phyloP scores from a whole-genome alignment of 176 grass and related monocot species.

The Rhipidocladum racemiflorum region DNA sequence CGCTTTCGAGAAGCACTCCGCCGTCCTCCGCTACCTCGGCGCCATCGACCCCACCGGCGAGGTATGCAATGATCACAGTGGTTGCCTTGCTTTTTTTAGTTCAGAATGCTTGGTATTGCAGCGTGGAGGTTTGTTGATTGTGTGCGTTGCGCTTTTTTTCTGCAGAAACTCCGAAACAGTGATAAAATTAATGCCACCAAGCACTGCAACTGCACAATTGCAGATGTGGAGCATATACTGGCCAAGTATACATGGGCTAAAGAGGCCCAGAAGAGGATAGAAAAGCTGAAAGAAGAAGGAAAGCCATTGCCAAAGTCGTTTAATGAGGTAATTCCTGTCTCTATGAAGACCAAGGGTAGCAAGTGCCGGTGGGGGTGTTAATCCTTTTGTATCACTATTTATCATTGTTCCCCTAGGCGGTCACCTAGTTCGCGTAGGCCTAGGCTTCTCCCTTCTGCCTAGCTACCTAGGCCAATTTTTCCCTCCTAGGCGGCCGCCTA shows the following conservation, averaged over 20 bases:
- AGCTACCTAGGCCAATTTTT: no score
- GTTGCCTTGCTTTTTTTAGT: neutral
- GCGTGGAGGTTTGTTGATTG: neutral
- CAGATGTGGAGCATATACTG: constrained; percentile 88
- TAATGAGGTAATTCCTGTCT: constrained; percentile 56
- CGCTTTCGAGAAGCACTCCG: constrained; percentile 68
- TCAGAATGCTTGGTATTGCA: neutral
- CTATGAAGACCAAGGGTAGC: neutral
- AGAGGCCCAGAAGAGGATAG: constrained; percentile 80
- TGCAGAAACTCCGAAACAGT: constrained; percentile 63
- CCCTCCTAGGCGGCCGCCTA: no score
- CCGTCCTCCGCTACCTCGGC: constrained; percentile 69
- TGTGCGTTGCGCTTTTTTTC: constrained; percentile 22
- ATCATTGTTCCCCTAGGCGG: no score
- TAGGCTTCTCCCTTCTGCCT: no score
- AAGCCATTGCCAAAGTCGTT: constrained; percentile 76
- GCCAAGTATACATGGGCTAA: constrained; percentile 92
- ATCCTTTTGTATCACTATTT: neutral
- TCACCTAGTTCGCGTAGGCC: no score
- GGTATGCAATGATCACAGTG: constrained; percentile 24
- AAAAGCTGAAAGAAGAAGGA: constrained; percentile 80
- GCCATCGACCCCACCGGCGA: constrained; percentile 62
- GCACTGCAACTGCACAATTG: constrained; percentile 85
- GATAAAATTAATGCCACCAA: constrained; percentile 73
- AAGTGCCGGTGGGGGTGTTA: neutral